Conservation (phyloP, 1,139 yeast species). For the Candida sp. region DNA sequence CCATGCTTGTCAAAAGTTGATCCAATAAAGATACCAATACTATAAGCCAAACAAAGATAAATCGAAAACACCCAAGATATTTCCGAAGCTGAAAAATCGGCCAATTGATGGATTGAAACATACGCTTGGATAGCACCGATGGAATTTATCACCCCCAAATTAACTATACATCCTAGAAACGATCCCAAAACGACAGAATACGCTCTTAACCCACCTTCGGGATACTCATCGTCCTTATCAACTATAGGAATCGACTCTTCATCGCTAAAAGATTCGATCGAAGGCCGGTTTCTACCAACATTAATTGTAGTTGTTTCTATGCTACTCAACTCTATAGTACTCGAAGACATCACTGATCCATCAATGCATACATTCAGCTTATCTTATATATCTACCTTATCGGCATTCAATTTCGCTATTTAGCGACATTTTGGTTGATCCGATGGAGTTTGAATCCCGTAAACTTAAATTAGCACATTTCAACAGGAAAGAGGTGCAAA, state of each 20-base stretch:
- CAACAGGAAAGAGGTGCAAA: too few species aligned
- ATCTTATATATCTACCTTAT: too few species aligned
- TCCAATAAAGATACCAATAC: constrained; percentile 50
- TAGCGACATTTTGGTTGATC: too few species aligned
- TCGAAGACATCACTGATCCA: background rate
- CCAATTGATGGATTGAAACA: constrained; percentile 51
- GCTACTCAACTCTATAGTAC: background rate
- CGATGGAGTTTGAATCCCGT: background rate
- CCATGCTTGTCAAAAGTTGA: constrained; percentile 49
- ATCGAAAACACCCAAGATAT: constrained; percentile 69
- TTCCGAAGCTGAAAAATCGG: constrained; percentile 37
- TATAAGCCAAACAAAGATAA: constrained; percentile 53
- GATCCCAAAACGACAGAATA: constrained; percentile 64
- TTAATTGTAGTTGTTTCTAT: background rate
- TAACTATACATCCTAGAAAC: constrained; percentile 53
- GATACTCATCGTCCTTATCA: constrained; percentile 26
- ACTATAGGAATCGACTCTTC: background rate
- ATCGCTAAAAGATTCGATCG: background rate
- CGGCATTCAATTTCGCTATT: too few species aligned
- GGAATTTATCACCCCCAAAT: constrained; percentile 60
- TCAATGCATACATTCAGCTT: background rate
- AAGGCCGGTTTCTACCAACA: background rate
- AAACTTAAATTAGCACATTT: too few species aligned
- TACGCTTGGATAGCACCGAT: constrained; percentile 66
- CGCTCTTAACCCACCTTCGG: constrained; percentile 63